phyloP scores from a whole-genome alignment of 73 alveolate species.

The Halteria grandinella region DNA sequence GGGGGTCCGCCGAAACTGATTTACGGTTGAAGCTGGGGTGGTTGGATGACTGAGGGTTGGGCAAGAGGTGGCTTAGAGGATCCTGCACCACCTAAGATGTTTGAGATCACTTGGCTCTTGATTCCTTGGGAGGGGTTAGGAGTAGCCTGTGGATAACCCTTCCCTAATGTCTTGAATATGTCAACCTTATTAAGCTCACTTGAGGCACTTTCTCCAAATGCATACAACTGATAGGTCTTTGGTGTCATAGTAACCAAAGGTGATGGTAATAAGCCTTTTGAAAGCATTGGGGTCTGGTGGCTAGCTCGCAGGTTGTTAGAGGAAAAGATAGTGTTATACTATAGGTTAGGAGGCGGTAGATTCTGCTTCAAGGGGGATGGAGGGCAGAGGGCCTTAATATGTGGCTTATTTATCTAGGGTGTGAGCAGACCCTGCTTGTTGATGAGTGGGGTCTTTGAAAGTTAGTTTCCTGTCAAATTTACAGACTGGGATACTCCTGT shows the following conservation, averaged over 20 bases:
- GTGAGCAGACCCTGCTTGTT: background rate
- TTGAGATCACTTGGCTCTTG: too few species aligned
- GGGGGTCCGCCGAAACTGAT: too few species aligned
- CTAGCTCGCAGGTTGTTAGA: conserved; percentile 13
- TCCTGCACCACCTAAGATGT: too few species aligned
- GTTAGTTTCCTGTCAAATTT: conserved; percentile 3
- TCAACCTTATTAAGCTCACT: conserved; percentile 47
- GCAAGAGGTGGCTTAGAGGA: too few species aligned
- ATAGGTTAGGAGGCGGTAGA: conserved; percentile 58
- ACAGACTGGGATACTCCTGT: background rate
- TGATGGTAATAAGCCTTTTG: conserved; percentile 17
- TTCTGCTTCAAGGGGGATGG: conserved; percentile 58
- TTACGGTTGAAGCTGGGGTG: too few species aligned
- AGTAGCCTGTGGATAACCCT: too few species aligned
- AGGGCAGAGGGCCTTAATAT: conserved; percentile 63
- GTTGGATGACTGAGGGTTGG: too few species aligned
- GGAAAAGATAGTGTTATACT: conserved; percentile 56
- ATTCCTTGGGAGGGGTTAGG: too few species aligned
- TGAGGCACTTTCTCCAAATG: conserved; percentile 69
- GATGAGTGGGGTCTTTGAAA: conserved; percentile 15
- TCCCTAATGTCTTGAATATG: too few species aligned
- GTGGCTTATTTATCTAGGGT: conserved; percentile 58
- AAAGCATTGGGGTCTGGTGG: conserved; percentile 36
- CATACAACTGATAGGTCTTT: conserved; percentile 52
- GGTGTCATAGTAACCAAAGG: conserved; percentile 63